Evolutionary conservation across 495 filamentous ascomycete species (phyloP).

Genomic region (Xylaria flabelliformis): DNA sequence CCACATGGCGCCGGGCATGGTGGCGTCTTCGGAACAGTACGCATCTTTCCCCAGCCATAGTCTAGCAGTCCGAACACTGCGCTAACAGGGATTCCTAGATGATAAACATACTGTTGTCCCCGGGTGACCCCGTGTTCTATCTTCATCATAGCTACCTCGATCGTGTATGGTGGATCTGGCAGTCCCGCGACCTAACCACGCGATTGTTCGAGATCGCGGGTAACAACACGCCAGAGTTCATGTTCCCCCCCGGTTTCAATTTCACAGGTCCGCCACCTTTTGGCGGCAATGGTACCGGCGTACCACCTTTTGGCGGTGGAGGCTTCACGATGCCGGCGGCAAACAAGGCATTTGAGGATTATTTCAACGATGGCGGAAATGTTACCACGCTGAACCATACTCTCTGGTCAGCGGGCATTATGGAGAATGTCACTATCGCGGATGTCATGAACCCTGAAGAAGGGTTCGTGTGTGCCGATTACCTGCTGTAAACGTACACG

Average conservation of each 20-base stretch:
- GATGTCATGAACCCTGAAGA: conserved; percentile 48
- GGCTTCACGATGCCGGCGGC: not conserved
- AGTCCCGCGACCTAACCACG: conserved; percentile 41
- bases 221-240: conserved; percentile 29
- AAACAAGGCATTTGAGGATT: conserved; percentile 36
- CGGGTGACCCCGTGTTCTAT: conserved; percentile 58
- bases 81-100: conserved; percentile 36
- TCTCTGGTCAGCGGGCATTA: conserved; percentile 36
- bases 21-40: conserved; percentile 43
- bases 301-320: not conserved
- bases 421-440: conserved; percentile 39
- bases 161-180: conserved; percentile 59
- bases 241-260: not conserved
- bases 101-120: conserved; percentile 37
- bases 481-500: conserved; percentile 2
- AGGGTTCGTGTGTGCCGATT: conserved; percentile 42
- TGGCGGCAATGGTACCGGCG: not conserved
- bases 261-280: not conserved
- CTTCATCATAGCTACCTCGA: conserved; percentile 61
- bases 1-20: conserved; percentile 51
- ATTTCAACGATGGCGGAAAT: conserved; percentile 42
- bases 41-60: not conserved
- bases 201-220: conserved; percentile 42
- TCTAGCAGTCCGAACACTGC: not conserved
- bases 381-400: conserved; percentile 45